Conservation (phyloP, 441 rosid genomes). For the Jatropha podagrica region DNA sequence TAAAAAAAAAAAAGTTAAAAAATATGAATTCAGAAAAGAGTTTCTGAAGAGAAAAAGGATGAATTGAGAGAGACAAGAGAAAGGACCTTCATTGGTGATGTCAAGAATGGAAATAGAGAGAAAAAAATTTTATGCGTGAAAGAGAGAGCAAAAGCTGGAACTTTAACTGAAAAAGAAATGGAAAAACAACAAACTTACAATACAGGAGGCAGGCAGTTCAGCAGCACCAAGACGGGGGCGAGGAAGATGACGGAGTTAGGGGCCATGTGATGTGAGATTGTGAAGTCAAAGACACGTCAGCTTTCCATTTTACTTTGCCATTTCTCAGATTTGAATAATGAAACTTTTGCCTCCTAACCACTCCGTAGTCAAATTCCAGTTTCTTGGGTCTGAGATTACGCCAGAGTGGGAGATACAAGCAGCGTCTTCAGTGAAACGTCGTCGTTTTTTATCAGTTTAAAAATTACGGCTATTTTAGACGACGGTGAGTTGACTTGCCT, state of each 20-base stretch:
- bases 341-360: conserved; percentile 6
- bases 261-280: conserved; percentile 27
- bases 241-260: conserved; percentile 23
- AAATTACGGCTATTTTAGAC: neutral
- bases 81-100: conserved; percentile 38
- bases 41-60: neutral
- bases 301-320: conserved; percentile 14
- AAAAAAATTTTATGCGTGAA: conserved; percentile 11
- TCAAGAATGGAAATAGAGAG: neutral
- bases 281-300: conserved; percentile 14
- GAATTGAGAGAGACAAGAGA: neutral
- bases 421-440: neutral
- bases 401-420: neutral
- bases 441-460: neutral
- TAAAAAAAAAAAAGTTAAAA: neutral
- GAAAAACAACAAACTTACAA: conserved; percentile 32
- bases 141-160: conserved; percentile 27
- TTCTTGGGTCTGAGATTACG: neutral
- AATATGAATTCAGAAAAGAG: neutral
- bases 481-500: no score
- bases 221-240: conserved; percentile 34
- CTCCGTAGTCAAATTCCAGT: neutral
- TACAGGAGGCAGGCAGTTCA: conserved; percentile 3
- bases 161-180: conserved; percentile 57
- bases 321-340: conserved; percentile 4